Evolutionary conservation across 1,139 yeast species (phyloP).

Genomic region (Nakaseomyces sp.): DNA sequence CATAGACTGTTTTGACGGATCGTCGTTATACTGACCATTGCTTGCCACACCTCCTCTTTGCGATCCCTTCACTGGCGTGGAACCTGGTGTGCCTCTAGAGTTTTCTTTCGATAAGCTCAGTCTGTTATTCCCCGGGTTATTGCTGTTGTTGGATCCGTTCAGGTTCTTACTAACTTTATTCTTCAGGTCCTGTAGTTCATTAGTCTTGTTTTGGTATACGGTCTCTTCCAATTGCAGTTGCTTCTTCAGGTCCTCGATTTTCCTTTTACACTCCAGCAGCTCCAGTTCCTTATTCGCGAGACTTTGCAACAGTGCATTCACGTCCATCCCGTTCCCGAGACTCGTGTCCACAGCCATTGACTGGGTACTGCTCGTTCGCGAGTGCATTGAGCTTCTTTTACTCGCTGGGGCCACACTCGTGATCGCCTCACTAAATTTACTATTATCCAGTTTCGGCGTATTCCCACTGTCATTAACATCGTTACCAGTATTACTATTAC

Average conservation of each 20-base stretch:
- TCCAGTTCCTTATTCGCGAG: slow-evolving; percentile 30
- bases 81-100: not conserved
- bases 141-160: slow-evolving; percentile 6
- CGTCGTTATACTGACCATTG: slow-evolving; percentile 11
- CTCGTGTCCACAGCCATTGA: slow-evolving; percentile 1
- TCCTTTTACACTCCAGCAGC: slow-evolving; percentile 27
- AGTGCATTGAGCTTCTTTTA: slow-evolving; percentile 7
- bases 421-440: slow-evolving; percentile 6
- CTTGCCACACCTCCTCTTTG: not conserved
- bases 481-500: not conserved
- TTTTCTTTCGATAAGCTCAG: not conserved
- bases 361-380: slow-evolving; percentile 10
- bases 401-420: slow-evolving; percentile 1
- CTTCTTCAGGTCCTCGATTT: slow-evolving; percentile 27
- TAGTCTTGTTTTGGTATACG: slow-evolving; percentile 16
- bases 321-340: slow-evolving; percentile 10
- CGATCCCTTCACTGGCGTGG: not conserved
- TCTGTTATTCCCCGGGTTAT: not conserved
- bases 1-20: slow-evolving; percentile 22
- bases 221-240: slow-evolving; percentile 23
- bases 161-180: slow-evolving; percentile 18
- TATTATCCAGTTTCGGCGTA: not conserved
- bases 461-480: not conserved
- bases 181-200: slow-evolving; percentile 25
- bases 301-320: slow-evolving; percentile 17